Evolutionary conservation across 2,329 filamentous ascomycete species (phyloP).

Genomic region (Trichophaea hybrida): DNA sequence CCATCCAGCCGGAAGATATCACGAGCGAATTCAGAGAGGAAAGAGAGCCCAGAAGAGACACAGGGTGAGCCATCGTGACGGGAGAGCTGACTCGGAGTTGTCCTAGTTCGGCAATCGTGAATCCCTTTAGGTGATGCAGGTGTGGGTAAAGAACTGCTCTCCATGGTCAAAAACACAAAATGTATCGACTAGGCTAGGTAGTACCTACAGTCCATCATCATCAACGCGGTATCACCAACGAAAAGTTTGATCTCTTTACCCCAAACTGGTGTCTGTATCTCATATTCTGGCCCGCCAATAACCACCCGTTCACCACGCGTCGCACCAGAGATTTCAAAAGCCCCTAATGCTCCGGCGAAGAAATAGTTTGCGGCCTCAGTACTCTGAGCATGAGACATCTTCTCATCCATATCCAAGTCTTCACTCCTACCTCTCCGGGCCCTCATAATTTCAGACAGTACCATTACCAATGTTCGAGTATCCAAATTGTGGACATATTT

Average conservation of each 20-base stretch:
- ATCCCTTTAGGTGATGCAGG: constrained; percentile 20
- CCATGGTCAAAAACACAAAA: not conserved
- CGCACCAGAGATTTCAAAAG: constrained; percentile 16
- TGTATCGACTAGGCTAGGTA: not conserved
- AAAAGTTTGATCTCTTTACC: constrained; percentile 21
- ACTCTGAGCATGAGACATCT: constrained; percentile 4
- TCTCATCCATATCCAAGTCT: not conserved
- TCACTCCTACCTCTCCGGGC: constrained; percentile 6
- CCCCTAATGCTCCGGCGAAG: constrained; percentile 19
- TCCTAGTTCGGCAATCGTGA: constrained; percentile 20
- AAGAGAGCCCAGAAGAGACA: constrained; percentile 16
- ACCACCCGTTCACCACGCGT: constrained; percentile 17
- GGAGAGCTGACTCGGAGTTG: constrained; percentile 20
- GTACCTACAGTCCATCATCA: constrained; percentile 23
- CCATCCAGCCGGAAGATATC: constrained; percentile 23
- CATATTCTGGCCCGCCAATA: constrained; percentile 19
- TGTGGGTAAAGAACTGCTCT: constrained; percentile 19
- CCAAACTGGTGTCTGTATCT: constrained; percentile 10
- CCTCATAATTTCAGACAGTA: constrained; percentile 22
- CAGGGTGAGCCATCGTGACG: constrained; percentile 18
- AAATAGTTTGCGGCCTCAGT: constrained; percentile 12
- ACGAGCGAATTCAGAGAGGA: constrained; percentile 16
- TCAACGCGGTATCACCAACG: constrained; percentile 22
- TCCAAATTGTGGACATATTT: constrained; percentile 20
- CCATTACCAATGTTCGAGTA: constrained; percentile 20